Percentiles rank a stretch among this genome's conserved stretches.
These are phyloP conservation scores for Perkinsus marinus DNA, from an alignment of 169 alveolate genomes.

Conservation along the genomic window DNA sequence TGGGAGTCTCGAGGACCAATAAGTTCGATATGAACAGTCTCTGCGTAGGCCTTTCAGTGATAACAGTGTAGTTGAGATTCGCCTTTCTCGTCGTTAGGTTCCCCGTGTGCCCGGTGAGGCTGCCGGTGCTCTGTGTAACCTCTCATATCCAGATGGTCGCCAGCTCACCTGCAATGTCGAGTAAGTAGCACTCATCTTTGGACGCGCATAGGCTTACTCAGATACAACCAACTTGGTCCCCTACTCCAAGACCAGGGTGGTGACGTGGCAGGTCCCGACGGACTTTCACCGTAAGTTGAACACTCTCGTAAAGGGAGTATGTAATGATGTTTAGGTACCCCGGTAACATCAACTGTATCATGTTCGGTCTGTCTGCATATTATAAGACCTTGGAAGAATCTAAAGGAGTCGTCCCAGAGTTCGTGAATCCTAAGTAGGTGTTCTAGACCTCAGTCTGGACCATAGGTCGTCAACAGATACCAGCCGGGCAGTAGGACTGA, in stretches of 20 bases:
- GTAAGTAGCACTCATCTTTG: not conserved
- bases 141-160: conserved; percentile 40
- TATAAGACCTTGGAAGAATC: conserved; percentile 49
- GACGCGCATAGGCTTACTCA: not conserved
- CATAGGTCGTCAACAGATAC: not conserved
- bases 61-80: not conserved
- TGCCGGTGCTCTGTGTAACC: conserved; percentile 57
- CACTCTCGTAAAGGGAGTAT: not conserved
- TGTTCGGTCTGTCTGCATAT: conserved; percentile 56
- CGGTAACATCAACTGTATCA: conserved; percentile 73
- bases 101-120: conserved; percentile 75
- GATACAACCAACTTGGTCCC: conserved; percentile 72
- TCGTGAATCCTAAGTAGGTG: conserved; percentile 83
- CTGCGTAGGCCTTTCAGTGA: not conserved
- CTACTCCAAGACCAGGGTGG: conserved; percentile 54
- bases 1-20: not conserved
- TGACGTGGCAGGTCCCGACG: conserved; percentile 40
- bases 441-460: conserved; percentile 34
- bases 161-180: conserved; percentile 58
- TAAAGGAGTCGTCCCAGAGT: conserved; percentile 78
- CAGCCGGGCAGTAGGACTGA: conserved; percentile 43
- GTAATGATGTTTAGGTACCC: conserved; percentile 41
- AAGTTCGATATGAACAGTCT: not conserved
- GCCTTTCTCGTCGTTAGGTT: not conserved
- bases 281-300: conserved; percentile 32